Evolutionary conservation across 2,329 filamentous ascomycete species (phyloP).

Genomic region (Bipolaris victoriae): DNA sequence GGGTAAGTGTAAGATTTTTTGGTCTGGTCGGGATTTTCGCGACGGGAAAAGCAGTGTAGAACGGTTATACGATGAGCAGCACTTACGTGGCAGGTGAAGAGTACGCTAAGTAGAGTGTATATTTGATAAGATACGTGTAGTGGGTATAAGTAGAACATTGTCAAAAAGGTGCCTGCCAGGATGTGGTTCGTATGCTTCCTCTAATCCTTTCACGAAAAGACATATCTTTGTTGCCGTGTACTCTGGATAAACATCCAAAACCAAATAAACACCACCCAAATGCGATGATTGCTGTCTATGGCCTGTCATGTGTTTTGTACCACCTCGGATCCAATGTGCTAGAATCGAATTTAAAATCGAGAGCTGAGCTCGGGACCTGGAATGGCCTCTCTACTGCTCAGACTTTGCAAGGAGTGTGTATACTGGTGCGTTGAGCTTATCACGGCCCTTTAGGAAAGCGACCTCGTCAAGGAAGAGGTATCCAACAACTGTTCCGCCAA

Average conservation of each 20-base stretch:
- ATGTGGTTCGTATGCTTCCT: background rate
- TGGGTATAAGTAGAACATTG: background rate
- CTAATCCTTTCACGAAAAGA: background rate
- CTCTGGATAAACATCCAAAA: conserved; percentile 2
- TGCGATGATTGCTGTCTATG: conserved; percentile 28
- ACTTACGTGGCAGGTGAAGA: background rate
- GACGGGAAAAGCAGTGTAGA: conserved; percentile 1
- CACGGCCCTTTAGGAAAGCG: conserved; percentile 87
- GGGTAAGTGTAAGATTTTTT: conserved; percentile 18
- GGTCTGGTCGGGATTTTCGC: conserved; percentile 3
- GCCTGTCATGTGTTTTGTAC: conserved; percentile 8
- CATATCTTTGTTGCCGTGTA: background rate
- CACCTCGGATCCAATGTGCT: background rate
- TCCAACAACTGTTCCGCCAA: conserved; percentile 83
- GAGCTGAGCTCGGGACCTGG: background rate
- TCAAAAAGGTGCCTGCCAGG: background rate
- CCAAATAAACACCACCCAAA: conserved; percentile 28
- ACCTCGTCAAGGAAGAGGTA: conserved; percentile 97
- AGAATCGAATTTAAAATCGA: background rate
- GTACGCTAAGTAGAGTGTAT: too few species aligned
- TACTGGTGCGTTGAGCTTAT: conserved; percentile 84
- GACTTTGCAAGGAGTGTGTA: conserved; percentile 77
- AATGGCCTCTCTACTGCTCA: conserved; percentile 5
- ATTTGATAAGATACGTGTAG: background rate
- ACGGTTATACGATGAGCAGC: background rate